Evolutionary conservation across 805 yeast genomes (phyloP).

Genomic region (Lipomyces spencermartinsiae): DNA sequence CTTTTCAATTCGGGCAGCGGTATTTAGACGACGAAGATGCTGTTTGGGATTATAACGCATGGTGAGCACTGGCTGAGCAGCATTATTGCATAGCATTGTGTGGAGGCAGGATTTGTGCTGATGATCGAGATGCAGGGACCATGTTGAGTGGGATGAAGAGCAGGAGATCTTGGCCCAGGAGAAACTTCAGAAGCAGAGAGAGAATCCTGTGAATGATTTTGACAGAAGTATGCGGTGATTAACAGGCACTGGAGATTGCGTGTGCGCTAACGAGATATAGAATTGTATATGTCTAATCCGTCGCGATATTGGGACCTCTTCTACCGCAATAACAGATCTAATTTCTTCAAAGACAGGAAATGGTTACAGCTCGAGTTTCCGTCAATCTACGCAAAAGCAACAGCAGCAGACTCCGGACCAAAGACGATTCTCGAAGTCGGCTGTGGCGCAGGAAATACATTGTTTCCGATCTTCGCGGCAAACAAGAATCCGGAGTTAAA

Average conservation of each 20-base stretch:
- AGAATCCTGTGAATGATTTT: slow-evolving; percentile 84
- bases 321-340: slow-evolving; percentile 86
- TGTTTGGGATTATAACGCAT: slow-evolving; percentile 92
- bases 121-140: slow-evolving; percentile 61
- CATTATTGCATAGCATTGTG: background rate
- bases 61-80: slow-evolving; percentile 51
- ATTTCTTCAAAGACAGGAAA: slow-evolving; percentile 94
- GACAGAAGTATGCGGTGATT: slow-evolving; percentile 56
- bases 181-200: slow-evolving; percentile 75
- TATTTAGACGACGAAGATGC: slow-evolving; percentile 68
- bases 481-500: slow-evolving; percentile 79
- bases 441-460: slow-evolving; percentile 97
- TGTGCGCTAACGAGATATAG: slow-evolving; percentile 24
- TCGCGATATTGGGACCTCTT: slow-evolving; percentile 95
- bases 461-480: slow-evolving; percentile 84
- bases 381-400: slow-evolving; percentile 69
- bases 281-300: slow-evolving; percentile 79
- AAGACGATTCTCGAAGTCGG: slow-evolving; percentile 87
- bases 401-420: slow-evolving; percentile 73
- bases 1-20: slow-evolving; percentile 92
- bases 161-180: slow-evolving; percentile 77
- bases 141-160: slow-evolving; percentile 96
- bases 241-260: background rate
- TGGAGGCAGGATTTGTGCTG: slow-evolving; percentile 30
- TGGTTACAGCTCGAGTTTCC: slow-evolving; percentile 98